Conservation (phyloP, 306 rosid species). For the Canavalia gladiata region DNA sequence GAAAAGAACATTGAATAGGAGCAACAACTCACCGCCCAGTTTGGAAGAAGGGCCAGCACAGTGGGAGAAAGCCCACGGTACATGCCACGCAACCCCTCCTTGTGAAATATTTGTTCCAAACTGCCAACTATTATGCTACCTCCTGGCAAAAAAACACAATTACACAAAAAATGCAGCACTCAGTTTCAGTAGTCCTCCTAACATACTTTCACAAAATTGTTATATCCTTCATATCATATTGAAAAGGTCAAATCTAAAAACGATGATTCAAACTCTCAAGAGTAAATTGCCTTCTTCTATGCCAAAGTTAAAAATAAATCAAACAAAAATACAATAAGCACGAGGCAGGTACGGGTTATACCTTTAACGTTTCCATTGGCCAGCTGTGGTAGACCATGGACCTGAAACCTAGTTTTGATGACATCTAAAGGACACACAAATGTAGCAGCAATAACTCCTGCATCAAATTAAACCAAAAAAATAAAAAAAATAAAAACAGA, state of each 20-base stretch:
- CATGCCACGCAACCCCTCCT: slow-evolving; percentile 93
- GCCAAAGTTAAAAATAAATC: background rate
- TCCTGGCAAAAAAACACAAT: slow-evolving; percentile 44
- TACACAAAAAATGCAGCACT: slow-evolving; percentile 9
- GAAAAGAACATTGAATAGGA: slow-evolving; percentile 9
- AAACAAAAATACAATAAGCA: background rate
- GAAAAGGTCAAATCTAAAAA: slow-evolving; percentile 23
- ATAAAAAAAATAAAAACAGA: background rate
- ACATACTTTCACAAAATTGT: background rate
- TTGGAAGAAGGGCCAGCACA: slow-evolving; percentile 85
- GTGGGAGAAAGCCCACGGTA: slow-evolving; percentile 93
- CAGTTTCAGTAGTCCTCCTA: slow-evolving; percentile 14
- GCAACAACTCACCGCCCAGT: slow-evolving; percentile 85
- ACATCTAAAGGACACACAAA: slow-evolving; percentile 92
- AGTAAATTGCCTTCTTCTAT: background rate
- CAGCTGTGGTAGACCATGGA: slow-evolving; percentile 71
- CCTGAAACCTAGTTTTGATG: slow-evolving; percentile 89
- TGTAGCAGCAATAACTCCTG: slow-evolving; percentile 86
- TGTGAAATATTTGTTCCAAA: slow-evolving; percentile 76
- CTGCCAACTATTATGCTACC: slow-evolving; percentile 84
- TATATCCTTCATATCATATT: slow-evolving; percentile 16
- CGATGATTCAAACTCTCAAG: background rate
- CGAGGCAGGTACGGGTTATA: background rate
- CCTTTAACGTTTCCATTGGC: slow-evolving; percentile 61
- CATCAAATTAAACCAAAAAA: slow-evolving; percentile 26